A percentile compares a stretch with the other conserved stretches of the same genome.
phyloP scores from a whole-genome alignment of 768 basidiomycete genomes.

The Tylopilus intermedius region DNA sequence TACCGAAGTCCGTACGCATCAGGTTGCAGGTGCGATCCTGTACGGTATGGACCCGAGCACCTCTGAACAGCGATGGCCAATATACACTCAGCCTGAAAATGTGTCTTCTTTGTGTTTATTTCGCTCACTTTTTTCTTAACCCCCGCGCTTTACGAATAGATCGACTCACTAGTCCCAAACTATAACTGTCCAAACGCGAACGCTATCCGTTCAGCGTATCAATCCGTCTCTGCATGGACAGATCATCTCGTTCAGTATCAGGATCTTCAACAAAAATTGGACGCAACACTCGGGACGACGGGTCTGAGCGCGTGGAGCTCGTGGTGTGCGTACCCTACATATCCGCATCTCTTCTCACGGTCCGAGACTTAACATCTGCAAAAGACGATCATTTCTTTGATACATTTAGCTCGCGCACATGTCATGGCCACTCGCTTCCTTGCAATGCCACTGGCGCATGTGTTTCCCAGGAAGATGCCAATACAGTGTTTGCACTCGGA shows the following conservation, averaged over 20 bases:
- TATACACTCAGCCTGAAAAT: conserved; percentile 39
- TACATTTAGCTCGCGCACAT: conserved; percentile 46
- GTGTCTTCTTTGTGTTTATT: conserved; percentile 19
- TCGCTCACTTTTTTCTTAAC: neutral
- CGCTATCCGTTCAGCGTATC: conserved; percentile 36
- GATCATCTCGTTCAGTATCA: conserved; percentile 38
- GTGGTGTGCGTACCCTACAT: conserved; percentile 38
- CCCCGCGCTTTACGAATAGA: conserved; percentile 24
- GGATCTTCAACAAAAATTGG: conserved; percentile 35
- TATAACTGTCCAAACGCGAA: conserved; percentile 42
- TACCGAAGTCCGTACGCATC: conserved; percentile 43
- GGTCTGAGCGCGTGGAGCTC: conserved; percentile 39
- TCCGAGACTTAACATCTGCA: neutral
- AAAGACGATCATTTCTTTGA: conserved; percentile 45
- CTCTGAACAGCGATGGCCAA: conserved; percentile 32
- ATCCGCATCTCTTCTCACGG: neutral
- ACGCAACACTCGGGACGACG: conserved; percentile 36
- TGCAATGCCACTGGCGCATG: conserved; percentile 41
- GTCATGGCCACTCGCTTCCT: conserved; percentile 37
- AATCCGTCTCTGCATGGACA: conserved; percentile 44
- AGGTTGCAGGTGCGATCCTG: conserved; percentile 42
- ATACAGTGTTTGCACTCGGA: conserved; percentile 50
- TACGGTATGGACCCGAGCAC: conserved; percentile 40
- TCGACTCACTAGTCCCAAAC: conserved; percentile 43
- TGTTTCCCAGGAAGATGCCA: conserved; percentile 41